These are phyloP conservation scores for Ophiostoma ulmi DNA, from an alignment of 2,329 filamentous ascomycete species.

Conservation along the genomic window DNA sequence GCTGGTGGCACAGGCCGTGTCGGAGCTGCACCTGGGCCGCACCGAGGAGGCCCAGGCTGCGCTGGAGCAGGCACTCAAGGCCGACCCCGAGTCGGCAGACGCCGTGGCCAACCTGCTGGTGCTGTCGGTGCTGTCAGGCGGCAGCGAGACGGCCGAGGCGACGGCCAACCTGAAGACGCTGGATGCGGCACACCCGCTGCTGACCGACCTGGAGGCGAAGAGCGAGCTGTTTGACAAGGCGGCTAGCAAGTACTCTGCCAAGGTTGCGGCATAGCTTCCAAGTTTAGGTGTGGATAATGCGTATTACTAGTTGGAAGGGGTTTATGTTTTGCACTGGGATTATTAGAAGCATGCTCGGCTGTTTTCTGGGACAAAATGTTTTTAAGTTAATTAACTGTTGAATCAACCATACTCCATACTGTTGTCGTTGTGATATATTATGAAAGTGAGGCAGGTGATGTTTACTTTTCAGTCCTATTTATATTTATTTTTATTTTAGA, in stretches of 20 bases:
- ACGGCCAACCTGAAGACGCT: slow-evolving; percentile 49
- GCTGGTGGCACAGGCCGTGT: slow-evolving; percentile 81
- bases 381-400: not conserved
- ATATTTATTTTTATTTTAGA: too few species aligned
- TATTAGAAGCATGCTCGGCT: not conserved
- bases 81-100: slow-evolving; percentile 65
- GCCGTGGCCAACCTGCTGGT: slow-evolving; percentile 81
- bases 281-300: not conserved
- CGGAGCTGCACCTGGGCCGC: slow-evolving; percentile 84
- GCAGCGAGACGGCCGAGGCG: slow-evolving; percentile 56
- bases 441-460: not conserved
- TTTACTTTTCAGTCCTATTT: not conserved
- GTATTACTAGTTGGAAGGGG: not conserved
- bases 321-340: not conserved
- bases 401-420: not conserved
- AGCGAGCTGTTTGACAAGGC: slow-evolving; percentile 81
- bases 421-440: not conserved
- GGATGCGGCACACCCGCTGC: slow-evolving; percentile 63
- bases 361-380: slow-evolving; percentile 2
- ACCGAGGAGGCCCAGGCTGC: slow-evolving; percentile 85
- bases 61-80: slow-evolving; percentile 69
- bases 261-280: slow-evolving; percentile 51
- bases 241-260: slow-evolving; percentile 78
- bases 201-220: slow-evolving; percentile 77
- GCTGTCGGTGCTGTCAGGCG: slow-evolving; percentile 69